phyloP scores from a whole-genome alignment of 176 grass and related monocot genomes.

The Carex parvula region DNA sequence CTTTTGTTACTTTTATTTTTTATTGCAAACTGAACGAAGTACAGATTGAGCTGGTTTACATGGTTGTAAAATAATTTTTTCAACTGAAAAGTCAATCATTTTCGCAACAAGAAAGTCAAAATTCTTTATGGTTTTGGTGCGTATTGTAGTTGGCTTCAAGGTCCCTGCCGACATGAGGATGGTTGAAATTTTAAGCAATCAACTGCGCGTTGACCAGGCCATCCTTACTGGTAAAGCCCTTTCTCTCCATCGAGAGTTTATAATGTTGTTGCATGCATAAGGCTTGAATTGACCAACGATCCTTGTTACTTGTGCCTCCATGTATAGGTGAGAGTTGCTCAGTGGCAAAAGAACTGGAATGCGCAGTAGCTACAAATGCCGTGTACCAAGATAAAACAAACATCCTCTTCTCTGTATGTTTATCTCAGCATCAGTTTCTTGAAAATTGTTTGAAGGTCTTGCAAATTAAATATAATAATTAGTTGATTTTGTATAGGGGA shows the following conservation, averaged over 20 bases:
- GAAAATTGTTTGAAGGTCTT: neutral
- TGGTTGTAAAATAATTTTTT: constrained; percentile 6
- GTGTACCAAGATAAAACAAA: constrained; percentile 99
- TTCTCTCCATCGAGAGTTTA: constrained; percentile 16
- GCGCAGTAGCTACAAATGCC: constrained; percentile 69
- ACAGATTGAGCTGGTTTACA: neutral
- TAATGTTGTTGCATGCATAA: constrained; percentile 25
- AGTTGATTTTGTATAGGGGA: constrained; percentile 50
- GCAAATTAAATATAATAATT: neutral
- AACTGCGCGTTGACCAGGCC: constrained; percentile 97
- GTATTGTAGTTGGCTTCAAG: constrained; percentile 84
- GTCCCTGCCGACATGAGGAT: constrained; percentile 96
- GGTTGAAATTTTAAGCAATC: constrained; percentile 93
- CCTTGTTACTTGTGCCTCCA: constrained; percentile 3
- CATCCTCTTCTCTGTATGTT: constrained; percentile 90
- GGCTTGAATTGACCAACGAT: neutral
- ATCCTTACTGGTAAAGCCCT: constrained; percentile 85
- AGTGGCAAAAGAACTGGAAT: constrained; percentile 86
- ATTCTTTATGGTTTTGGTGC: neutral
- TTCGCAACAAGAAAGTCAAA: neutral
- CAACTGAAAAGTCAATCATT: neutral
- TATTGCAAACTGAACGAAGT: neutral
- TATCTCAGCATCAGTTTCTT: constrained; percentile 14
- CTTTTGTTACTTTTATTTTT: neutral
- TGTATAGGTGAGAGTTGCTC: constrained; percentile 95